Evolutionary conservation across 192 early-diverging fungal species (phyloP).

Genomic region (Backusella sp.): DNA sequence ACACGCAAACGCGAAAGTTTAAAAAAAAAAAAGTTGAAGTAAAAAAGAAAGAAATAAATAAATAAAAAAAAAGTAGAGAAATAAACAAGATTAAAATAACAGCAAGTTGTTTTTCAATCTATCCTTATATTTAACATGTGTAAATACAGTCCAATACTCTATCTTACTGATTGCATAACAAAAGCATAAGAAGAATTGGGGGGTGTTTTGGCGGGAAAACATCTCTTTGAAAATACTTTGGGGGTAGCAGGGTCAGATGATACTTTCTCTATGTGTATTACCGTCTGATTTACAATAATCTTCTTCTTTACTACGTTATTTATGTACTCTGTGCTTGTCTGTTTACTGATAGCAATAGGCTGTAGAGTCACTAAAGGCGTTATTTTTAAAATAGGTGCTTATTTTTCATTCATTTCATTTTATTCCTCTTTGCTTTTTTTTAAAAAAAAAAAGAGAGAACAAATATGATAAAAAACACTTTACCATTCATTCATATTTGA

Average conservation of each 20-base stretch:
- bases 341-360: conserved; percentile 6
- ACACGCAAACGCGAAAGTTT: not conserved
- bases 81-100: conserved; percentile 9
- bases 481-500: not conserved
- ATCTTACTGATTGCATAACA: conserved; percentile 8
- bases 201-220: conserved; percentile 17
- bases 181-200: conserved; percentile 3
- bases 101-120: conserved; percentile 20
- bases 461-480: conserved; percentile 3
- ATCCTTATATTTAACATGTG: conserved; percentile 24
- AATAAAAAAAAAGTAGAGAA: not conserved
- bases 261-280: conserved; percentile 5
- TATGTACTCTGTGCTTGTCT: conserved; percentile 21
- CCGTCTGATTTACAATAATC: conserved; percentile 21
- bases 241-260: conserved; percentile 4
- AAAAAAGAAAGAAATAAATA: not conserved
- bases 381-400: not conserved
- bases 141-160: conserved; percentile 20
- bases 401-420: not conserved
- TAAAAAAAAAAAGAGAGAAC: not conserved
- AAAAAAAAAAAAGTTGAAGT: conserved; percentile 5
- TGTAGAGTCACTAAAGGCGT: not conserved
- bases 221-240: conserved; percentile 9
- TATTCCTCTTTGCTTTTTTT: not conserved
- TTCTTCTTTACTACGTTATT: conserved; percentile 27